Evolutionary conservation across 306 rosid species (phyloP).

Genomic region (Cicer arietinum): DNA sequence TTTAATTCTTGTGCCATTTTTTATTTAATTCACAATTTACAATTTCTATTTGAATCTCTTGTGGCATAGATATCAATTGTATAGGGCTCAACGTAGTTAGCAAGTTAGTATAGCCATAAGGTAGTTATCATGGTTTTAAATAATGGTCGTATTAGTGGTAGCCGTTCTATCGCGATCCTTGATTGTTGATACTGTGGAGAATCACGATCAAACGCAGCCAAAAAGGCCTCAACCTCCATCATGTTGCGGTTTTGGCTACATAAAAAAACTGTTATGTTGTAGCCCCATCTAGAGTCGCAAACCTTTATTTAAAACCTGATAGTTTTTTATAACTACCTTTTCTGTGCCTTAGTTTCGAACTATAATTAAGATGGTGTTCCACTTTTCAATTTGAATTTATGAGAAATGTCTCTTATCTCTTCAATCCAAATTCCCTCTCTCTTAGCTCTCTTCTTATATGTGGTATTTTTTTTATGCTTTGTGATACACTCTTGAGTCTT

Average conservation of each 20-base stretch:
- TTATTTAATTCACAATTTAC: not conserved
- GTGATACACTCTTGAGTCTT: constrained; percentile 13
- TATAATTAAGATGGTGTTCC: not conserved
- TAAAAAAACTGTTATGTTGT: not conserved
- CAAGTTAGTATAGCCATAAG: not conserved
- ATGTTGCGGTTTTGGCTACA: not conserved
- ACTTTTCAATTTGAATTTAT: not conserved
- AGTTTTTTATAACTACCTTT: not conserved
- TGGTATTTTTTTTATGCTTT: constrained; percentile 26
- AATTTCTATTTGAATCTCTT: constrained; percentile 27
- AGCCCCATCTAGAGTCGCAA: not conserved
- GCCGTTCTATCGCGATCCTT: not conserved
- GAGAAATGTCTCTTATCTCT: constrained; percentile 4
- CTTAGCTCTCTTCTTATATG: constrained; percentile 2
- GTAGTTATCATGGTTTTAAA: constrained; percentile 2
- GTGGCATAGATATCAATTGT: not conserved
- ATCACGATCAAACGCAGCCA: not conserved
- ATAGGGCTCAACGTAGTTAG: not conserved
- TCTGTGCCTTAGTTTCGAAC: not conserved
- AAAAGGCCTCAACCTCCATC: not conserved
- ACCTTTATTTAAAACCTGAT: not conserved
- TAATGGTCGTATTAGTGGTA: not conserved
- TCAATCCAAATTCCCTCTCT: not conserved
- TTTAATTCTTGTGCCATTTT: not conserved
- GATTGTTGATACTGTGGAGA: not conserved